phyloP scores from a whole-genome alignment of 805 yeast species.

The Pichia sporocuriosa region DNA sequence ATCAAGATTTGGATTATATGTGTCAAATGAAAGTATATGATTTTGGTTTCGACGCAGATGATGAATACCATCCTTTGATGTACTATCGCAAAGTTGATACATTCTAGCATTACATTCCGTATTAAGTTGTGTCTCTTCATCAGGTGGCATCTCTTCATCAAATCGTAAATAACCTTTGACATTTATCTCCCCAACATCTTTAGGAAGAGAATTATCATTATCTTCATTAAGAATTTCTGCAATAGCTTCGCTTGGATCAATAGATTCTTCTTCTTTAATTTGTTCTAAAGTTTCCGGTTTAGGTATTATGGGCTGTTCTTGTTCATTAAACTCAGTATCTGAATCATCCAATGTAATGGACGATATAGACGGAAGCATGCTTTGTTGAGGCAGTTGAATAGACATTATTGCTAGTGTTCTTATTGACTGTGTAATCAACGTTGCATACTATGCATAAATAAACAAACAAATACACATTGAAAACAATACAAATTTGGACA shows the following conservation, averaged over 20 bases:
- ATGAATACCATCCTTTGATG: constrained; percentile 12
- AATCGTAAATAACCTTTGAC: constrained; percentile 12
- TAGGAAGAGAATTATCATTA: too few species aligned
- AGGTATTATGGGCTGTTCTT: too few species aligned
- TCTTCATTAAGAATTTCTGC: constrained; percentile 7
- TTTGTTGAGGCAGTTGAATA: constrained; percentile 1
- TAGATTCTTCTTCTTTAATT: constrained; percentile 1
- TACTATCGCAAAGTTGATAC: constrained; percentile 17
- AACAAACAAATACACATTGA: neutral
- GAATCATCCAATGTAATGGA: neutral
- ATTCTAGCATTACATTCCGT: constrained; percentile 26
- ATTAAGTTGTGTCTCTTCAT: constrained; percentile 25
- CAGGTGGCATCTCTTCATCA: constrained; percentile 20
- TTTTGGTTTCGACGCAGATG: constrained; percentile 6
- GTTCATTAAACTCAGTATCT: neutral
- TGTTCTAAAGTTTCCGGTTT: neutral
- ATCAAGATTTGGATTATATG: constrained; percentile 30
- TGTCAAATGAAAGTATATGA: constrained; percentile 37
- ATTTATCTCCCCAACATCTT: constrained; percentile 14
- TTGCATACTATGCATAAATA: neutral
- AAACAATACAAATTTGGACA: too few species aligned
- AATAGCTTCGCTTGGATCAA: constrained; percentile 4
- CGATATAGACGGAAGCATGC: constrained; percentile 2
- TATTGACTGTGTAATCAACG: neutral
- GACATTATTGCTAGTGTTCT: neutral